Conservation (phyloP, 345 rosid genomes). For the Dimocarpus longan region DNA sequence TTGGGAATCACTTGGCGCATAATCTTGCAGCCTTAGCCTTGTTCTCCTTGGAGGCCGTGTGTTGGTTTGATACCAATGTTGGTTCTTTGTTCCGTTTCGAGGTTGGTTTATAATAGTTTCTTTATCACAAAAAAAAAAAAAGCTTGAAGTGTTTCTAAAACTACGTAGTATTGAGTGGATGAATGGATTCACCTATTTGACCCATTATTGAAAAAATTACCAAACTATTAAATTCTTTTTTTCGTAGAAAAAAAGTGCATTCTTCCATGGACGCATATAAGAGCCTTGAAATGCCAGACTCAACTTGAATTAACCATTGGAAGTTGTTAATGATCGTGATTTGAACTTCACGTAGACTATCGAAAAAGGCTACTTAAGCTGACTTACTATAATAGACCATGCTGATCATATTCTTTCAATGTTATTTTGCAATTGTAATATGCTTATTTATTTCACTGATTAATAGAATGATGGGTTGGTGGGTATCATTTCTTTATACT, state of each 20-base stretch:
- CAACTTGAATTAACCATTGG: neutral
- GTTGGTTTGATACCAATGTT: too few species aligned
- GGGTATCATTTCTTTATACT: neutral
- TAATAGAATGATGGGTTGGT: neutral
- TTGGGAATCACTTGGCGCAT: too few species aligned
- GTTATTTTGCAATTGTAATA: neutral
- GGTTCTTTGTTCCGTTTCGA: too few species aligned
- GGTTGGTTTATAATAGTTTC: too few species aligned
- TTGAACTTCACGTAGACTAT: neutral
- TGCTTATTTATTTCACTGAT: neutral
- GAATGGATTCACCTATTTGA: neutral
- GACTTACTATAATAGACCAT: neutral
- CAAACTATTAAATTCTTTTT: neutral
- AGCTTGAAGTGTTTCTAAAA: neutral
- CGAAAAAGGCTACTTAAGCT: neutral
- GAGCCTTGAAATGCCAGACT: slow-evolving; percentile 7
- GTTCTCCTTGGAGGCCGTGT: too few species aligned
- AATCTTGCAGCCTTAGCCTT: too few species aligned
- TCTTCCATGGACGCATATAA: neutral
- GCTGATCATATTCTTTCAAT: neutral
- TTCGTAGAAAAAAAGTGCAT: too few species aligned
- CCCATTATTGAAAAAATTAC: neutral
- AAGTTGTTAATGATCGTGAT: neutral
- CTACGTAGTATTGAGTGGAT: neutral
- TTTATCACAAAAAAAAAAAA: too few species aligned